Percentiles rank a stretch among this genome's conserved stretches.
Evolutionary conservation across 1,284 basidiomycete species (phyloP).

Genomic region (Malassezia vespertilionis): DNA sequence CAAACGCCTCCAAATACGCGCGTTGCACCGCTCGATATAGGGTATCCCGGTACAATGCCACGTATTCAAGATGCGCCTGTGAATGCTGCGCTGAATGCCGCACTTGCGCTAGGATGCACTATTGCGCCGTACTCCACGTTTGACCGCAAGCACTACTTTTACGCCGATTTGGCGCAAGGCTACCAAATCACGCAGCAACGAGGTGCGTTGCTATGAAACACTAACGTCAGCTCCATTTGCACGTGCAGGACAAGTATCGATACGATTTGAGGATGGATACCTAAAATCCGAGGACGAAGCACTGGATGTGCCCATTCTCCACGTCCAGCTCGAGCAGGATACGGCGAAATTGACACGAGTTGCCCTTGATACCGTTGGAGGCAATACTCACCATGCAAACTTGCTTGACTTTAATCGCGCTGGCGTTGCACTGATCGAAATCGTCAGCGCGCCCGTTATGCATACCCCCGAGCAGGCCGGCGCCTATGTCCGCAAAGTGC

Average conservation of each 20-base stretch:
- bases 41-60: slow-evolving; percentile 83
- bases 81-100: slow-evolving; percentile 67
- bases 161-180: slow-evolving; percentile 81
- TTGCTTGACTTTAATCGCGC: slow-evolving; percentile 77
- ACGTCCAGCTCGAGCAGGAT: slow-evolving; percentile 67
- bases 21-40: slow-evolving; percentile 75
- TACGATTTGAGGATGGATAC: slow-evolving; percentile 48
- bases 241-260: slow-evolving; percentile 56
- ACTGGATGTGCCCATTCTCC: slow-evolving; percentile 64
- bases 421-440: slow-evolving; percentile 82
- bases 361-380: slow-evolving; percentile 2
- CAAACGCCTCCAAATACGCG: slow-evolving; percentile 60
- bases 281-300: slow-evolving; percentile 48
- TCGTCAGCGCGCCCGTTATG: slow-evolving; percentile 88
- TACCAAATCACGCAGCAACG: slow-evolving; percentile 98
- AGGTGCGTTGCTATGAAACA: slow-evolving; percentile 49
- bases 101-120: slow-evolving; percentile 65
- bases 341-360: slow-evolving; percentile 76
- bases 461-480: slow-evolving; percentile 80
- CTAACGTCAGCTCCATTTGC: slow-evolving; percentile 61
- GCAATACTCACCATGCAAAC: slow-evolving; percentile 51
- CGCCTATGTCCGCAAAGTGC: slow-evolving; percentile 73
- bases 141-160: slow-evolving; percentile 97
- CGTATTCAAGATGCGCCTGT: slow-evolving; percentile 66
- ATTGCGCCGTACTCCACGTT: slow-evolving; percentile 49